Conservation (phyloP, 2,329 filamentous ascomycete genomes). For the Penicillium expansum region DNA sequence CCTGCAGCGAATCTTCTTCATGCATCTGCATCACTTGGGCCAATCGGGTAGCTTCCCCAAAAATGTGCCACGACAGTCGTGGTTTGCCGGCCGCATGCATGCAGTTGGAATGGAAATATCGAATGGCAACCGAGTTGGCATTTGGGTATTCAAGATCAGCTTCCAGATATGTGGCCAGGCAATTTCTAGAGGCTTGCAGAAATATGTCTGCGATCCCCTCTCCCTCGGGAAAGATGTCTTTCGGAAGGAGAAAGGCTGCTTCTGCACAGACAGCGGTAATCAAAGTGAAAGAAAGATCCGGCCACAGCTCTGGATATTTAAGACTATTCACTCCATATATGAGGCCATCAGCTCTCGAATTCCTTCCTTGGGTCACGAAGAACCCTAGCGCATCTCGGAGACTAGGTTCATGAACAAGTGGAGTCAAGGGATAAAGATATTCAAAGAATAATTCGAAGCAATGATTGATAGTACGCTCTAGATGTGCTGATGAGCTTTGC, state of each 20-base stretch:
- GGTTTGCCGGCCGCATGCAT: slow-evolving; percentile 46
- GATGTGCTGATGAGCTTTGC: background rate
- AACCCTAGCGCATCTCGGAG: slow-evolving; percentile 38
- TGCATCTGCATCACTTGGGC: slow-evolving; percentile 47
- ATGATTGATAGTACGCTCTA: slow-evolving; percentile 15
- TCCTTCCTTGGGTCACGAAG: slow-evolving; percentile 23
- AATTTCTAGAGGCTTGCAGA: slow-evolving; percentile 41
- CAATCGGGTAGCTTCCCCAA: slow-evolving; percentile 46
- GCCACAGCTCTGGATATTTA: slow-evolving; percentile 31
- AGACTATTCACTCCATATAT: slow-evolving; percentile 9
- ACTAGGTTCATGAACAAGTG: slow-evolving; percentile 44
- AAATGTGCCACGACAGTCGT: slow-evolving; percentile 47
- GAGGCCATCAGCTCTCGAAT: background rate
- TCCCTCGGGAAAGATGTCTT: slow-evolving; percentile 42
- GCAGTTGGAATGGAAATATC: slow-evolving; percentile 49
- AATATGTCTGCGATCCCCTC: slow-evolving; percentile 41
- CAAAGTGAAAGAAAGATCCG: slow-evolving; percentile 42
- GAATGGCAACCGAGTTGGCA: slow-evolving; percentile 45
- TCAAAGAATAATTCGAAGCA: slow-evolving; percentile 46
- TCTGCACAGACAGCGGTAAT: slow-evolving; percentile 48
- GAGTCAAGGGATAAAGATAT: slow-evolving; percentile 46
- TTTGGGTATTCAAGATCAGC: slow-evolving; percentile 44
- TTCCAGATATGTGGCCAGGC: slow-evolving; percentile 42
- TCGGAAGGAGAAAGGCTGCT: slow-evolving; percentile 42
- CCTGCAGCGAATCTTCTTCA: slow-evolving; percentile 40